phyloP scores from a whole-genome alignment of 1,284 basidiomycete genomes.

The Marasmius tenuissimus region DNA sequence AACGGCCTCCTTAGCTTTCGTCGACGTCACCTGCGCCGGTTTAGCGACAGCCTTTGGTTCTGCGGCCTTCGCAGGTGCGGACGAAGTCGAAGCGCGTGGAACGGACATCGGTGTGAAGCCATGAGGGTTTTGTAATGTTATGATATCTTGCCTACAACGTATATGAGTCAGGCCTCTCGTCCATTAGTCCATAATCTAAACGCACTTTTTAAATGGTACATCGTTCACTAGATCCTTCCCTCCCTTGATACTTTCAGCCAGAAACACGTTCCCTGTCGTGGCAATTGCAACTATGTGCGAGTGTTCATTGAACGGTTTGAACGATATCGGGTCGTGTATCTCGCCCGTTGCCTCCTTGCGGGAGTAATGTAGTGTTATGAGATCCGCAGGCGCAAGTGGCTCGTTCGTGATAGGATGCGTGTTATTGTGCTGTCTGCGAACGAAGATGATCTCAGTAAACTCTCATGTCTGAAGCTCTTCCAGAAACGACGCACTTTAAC shows the following conservation, averaged over 20 bases:
- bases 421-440: conserved; percentile 68
- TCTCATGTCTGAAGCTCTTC: conserved; percentile 5
- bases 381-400: conserved; percentile 72
- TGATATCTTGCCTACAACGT: conserved; percentile 74
- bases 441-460: conserved; percentile 10
- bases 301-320: conserved; percentile 90
- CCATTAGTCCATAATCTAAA: not conserved
- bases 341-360: conserved; percentile 75
- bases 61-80: conserved; percentile 29
- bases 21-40: conserved; percentile 33
- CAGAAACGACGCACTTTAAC: conserved; percentile 73
- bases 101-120: conserved; percentile 61
- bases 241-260: conserved; percentile 87
- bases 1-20: conserved; percentile 53
- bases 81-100: conserved; percentile 2
- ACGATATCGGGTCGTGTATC: conserved; percentile 89
- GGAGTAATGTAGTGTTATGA: conserved; percentile 89
- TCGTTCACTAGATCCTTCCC: conserved; percentile 88
- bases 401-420: conserved; percentile 88
- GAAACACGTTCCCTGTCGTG: conserved; percentile 89
- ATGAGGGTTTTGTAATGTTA: conserved; percentile 91
- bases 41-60: conserved; percentile 36
- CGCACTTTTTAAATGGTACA: conserved; percentile 80
- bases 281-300: conserved; percentile 90
- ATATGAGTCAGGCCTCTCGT: conserved; percentile 2